Percentiles rank a stretch among this genome's conserved stretches.
Evolutionary conservation across 371 early-diverging fungal species (phyloP).

Genomic region (Mortierella sp.): DNA sequence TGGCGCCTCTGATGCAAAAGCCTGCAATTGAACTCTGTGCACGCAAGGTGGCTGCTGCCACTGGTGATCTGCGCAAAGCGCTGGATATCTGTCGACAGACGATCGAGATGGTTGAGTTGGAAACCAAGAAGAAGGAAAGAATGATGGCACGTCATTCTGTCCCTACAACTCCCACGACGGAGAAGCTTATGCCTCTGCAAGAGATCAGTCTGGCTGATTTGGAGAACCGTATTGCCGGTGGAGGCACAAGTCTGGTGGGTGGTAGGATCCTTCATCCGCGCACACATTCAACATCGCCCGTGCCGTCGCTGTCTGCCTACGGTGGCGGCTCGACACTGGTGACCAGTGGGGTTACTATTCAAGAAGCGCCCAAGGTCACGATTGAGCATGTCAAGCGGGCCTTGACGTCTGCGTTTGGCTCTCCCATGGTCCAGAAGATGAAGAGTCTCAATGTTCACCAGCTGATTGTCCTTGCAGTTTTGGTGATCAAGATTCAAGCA

Average conservation of each 20-base stretch:
- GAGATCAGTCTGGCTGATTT: constrained; percentile 28
- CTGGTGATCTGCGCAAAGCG: constrained; percentile 92
- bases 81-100: constrained; percentile 91
- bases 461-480: constrained; percentile 76
- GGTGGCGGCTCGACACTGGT: background rate
- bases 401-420: constrained; percentile 71
- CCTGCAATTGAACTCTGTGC: constrained; percentile 93
- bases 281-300: constrained; percentile 3
- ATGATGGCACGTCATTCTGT: constrained; percentile 11
- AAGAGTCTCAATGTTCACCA: constrained; percentile 80
- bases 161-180: background rate
- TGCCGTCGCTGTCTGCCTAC: background rate
- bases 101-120: constrained; percentile 82
- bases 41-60: constrained; percentile 90
- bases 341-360: background rate
- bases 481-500: constrained; percentile 58
- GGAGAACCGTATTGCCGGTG: constrained; percentile 23
- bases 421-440: constrained; percentile 71
- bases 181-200: constrained; percentile 19
- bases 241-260: constrained; percentile 17
- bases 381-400: constrained; percentile 84
- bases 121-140: constrained; percentile 56
- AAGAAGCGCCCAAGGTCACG: constrained; percentile 74
- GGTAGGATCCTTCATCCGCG: background rate
- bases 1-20: constrained; percentile 76